phyloP scores from a whole-genome alignment of 2,329 filamentous ascomycete species.

The Waltergamsia citrina region DNA sequence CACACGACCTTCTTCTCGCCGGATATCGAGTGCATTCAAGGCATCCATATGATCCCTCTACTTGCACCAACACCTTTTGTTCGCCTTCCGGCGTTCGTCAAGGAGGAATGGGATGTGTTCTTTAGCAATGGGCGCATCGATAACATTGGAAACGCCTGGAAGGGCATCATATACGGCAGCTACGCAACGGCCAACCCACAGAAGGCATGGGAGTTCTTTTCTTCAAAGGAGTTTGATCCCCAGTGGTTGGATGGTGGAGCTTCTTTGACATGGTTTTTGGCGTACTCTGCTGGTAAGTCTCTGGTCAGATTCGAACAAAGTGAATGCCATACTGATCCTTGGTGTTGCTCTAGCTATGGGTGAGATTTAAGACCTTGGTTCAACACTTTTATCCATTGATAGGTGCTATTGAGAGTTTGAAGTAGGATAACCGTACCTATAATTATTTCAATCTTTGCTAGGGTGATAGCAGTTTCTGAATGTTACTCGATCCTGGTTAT shows the following conservation, averaged over 20 bases:
- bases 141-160: slow-evolving; percentile 67
- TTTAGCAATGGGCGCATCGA: slow-evolving; percentile 62
- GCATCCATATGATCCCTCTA: slow-evolving; percentile 78
- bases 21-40: slow-evolving; percentile 61
- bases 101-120: slow-evolving; percentile 72
- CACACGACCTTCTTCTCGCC: slow-evolving; percentile 83
- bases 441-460: too few relatives aligned
- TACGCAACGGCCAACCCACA: slow-evolving; percentile 66
- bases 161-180: slow-evolving; percentile 75
- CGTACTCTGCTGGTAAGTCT: slow-evolving; percentile 25
- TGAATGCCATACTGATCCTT: too few relatives aligned
- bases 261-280: slow-evolving; percentile 76
- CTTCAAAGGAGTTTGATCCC: slow-evolving; percentile 50
- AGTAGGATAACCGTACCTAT: too few relatives aligned
- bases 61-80: slow-evolving; percentile 59
- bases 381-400: too few relatives aligned
- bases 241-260: slow-evolving; percentile 74
- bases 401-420: too few relatives aligned
- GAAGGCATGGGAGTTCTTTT: slow-evolving; percentile 68
- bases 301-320: too few relatives aligned
- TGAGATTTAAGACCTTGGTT: too few relatives aligned
- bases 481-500: too few relatives aligned
- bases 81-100: slow-evolving; percentile 60
- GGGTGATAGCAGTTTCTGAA: too few relatives aligned
- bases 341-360: background rate